These are phyloP conservation scores for Parachlorella kessleri DNA, from an alignment of 139 green algal species.

Conservation along the genomic window DNA sequence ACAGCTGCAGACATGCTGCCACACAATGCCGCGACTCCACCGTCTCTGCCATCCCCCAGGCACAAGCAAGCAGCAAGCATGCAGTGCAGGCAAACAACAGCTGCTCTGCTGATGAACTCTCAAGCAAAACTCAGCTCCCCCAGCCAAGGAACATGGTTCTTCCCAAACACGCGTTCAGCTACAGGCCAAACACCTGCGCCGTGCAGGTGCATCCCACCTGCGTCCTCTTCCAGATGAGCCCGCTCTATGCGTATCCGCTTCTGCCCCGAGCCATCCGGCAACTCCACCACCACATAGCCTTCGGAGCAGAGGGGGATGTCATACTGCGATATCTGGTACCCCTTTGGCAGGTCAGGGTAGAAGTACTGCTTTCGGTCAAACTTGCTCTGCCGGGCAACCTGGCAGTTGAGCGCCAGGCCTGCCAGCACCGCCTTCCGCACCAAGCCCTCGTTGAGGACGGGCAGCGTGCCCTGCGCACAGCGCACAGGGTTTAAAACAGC, in stretches of 20 bases:
- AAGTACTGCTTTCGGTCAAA: constrained; percentile 99
- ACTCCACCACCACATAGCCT: constrained; percentile 60
- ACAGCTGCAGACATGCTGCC: too few relatives aligned
- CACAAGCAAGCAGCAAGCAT: neutral
- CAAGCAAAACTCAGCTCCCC: too few relatives aligned
- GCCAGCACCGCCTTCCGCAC: constrained; percentile 75
- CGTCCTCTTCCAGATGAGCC: constrained; percentile 96
- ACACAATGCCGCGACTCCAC: too few relatives aligned
- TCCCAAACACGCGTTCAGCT: too few relatives aligned
- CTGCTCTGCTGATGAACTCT: neutral
- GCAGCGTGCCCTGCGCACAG: constrained; percentile 85
- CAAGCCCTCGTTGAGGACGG: constrained; percentile 77
- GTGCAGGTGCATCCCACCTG: constrained; percentile 21
- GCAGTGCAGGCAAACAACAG: neutral
- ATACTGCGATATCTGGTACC: constrained; percentile 98
- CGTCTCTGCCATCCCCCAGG: too few relatives aligned
- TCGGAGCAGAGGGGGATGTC: constrained; percentile 80
- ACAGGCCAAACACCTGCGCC: too few relatives aligned
- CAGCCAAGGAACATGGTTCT: too few relatives aligned
- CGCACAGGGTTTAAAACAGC: too few relatives aligned
- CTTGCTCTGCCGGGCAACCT: constrained; percentile 80
- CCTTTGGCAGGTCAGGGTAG: constrained; percentile 98
- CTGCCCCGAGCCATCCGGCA: constrained; percentile 37
- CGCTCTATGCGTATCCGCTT: constrained; percentile 65
- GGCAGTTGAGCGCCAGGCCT: constrained; percentile 84